Evolutionary conservation across 2,329 filamentous ascomycete genomes (phyloP), one percentile per base, ranked within the genome.

Genomic region (Epichloe bromicola): DNA sequence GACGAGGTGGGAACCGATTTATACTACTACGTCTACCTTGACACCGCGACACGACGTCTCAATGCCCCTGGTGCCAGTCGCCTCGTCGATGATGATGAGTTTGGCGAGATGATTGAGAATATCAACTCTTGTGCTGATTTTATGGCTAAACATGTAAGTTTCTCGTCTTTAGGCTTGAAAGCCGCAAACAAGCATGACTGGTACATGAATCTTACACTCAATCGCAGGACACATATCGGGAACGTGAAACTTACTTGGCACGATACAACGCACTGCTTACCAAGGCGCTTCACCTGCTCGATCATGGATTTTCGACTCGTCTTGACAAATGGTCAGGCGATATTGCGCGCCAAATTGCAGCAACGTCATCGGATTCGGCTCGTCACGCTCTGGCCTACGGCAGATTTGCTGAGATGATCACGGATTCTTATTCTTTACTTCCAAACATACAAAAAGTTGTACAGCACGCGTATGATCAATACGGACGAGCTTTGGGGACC

Each of bases 21-120:
- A n/a, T 83, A 90, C 62, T 96, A 95, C 67, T 98, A 98, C 66
- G 81, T 86, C 19, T 96, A 95, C 63, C 76, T 98, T 5, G 93
- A 98, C 56, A 89, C 85, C 45, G 89, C 91, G 54, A 95, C 89
- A 0, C 79, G 90, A 51, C 80, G 89, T 14, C 79, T 98, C 52
- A 97, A 97, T 71, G 90, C 90, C 0, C 90, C 93, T 0, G 89
- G 90, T 1, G 90, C 91, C 19, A 83, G 87, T 46, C 88, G 85
- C 52, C 75, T 95, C 51, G 90, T 96, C 15, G 85, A 90, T 44
- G 84, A 85, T 51, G 82, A 85, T 48, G 85, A 86, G 43, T 96
- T 97, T 62, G 82, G 85, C 2, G 87, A 95, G 49, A 94, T 97
- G 75, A 72, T 98, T 46, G 77, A 80, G 45, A 91, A 88, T 55